phyloP scores from a whole-genome alignment of 1,284 basidiomycete genomes.

The Ceratobasidium sp. region DNA sequence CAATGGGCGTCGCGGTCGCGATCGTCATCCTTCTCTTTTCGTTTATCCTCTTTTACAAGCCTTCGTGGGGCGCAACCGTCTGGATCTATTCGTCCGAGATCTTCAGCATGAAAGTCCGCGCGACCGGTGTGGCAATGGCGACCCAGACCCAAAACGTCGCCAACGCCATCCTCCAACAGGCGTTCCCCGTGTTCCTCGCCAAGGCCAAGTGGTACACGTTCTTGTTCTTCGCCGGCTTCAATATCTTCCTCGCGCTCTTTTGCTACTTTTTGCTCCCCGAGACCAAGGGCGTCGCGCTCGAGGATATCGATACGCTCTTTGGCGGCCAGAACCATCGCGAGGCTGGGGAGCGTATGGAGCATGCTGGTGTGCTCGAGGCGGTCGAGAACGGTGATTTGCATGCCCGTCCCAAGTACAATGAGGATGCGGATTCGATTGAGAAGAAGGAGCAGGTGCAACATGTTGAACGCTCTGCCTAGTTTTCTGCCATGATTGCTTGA shows the following conservation, averaged over 20 bases:
- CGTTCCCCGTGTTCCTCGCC: constrained; percentile 45
- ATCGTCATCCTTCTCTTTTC: constrained; percentile 47
- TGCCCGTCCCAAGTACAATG: constrained; percentile 27
- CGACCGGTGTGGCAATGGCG: constrained; percentile 47
- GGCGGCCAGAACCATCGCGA: constrained; percentile 43
- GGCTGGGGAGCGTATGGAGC: constrained; percentile 41
- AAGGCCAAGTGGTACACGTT: constrained; percentile 45
- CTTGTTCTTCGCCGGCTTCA: constrained; percentile 41
- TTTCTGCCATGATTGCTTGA: background rate
- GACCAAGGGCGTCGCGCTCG: constrained; percentile 34
- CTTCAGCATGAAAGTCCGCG: constrained; percentile 49
- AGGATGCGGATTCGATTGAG: constrained; percentile 27
- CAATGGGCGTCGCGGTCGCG: constrained; percentile 47
- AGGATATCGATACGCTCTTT: constrained; percentile 42
- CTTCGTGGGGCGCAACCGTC: constrained; percentile 49
- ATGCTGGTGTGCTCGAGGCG: constrained; percentile 37
- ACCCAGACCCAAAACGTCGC: constrained; percentile 48
- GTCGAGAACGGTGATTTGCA: constrained; percentile 27
- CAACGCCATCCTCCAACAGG: constrained; percentile 48
- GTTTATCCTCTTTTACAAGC: constrained; percentile 49
- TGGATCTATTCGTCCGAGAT: constrained; percentile 49
- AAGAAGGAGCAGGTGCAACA: constrained; percentile 34
- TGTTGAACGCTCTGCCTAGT: constrained; percentile 24
- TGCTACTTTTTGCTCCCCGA: constrained; percentile 43
- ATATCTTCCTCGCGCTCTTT: constrained; percentile 40